Conservation (phyloP, 495 filamentous ascomycete genomes). For the Niebla homalea region DNA sequence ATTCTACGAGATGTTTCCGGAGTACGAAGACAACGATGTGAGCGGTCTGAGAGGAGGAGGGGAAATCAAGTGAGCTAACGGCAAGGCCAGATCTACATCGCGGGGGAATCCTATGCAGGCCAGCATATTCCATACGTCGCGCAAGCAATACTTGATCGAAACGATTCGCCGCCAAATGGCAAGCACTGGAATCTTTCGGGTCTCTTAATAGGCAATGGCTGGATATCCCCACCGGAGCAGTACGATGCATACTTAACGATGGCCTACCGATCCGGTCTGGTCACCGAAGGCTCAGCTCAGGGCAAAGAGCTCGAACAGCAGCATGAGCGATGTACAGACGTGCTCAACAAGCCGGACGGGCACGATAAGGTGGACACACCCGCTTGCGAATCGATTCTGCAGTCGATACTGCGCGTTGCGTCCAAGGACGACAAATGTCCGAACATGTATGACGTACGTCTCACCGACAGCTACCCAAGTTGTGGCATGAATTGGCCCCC, state of each 20-base stretch:
- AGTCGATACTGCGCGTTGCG: conserved; percentile 50
- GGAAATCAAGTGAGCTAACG: conserved; percentile 17
- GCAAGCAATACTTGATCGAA: conserved; percentile 72
- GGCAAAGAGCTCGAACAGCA: conserved; percentile 56
- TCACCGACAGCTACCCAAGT: conserved; percentile 54
- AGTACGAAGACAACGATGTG: conserved; percentile 89
- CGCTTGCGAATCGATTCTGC: conserved; percentile 62
- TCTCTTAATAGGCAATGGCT: conserved; percentile 89
- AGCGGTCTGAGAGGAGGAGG: conserved; percentile 21
- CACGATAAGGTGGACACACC: conserved; percentile 50
- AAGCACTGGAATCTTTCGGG: conserved; percentile 69
- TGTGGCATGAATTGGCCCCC: conserved; percentile 97
- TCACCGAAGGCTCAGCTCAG: conserved; percentile 49
- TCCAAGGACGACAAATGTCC: conserved; percentile 46
- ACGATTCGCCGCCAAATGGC: conserved; percentile 29
- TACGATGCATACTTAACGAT: conserved; percentile 79
- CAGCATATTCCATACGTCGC: conserved; percentile 97
- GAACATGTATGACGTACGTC: conserved; percentile 93
- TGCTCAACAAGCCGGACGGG: conserved; percentile 37
- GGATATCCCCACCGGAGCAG: conserved; percentile 83
- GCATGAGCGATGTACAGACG: conserved; percentile 48
- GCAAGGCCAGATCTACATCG: conserved; percentile 62
- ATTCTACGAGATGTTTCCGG: conserved; percentile 79
- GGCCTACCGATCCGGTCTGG: conserved; percentile 58
- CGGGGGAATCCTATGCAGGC: conserved; percentile 92